Base-by-base conservation (phyloP, 257 asterid species). In the Fraxinus anomala region DNA sequence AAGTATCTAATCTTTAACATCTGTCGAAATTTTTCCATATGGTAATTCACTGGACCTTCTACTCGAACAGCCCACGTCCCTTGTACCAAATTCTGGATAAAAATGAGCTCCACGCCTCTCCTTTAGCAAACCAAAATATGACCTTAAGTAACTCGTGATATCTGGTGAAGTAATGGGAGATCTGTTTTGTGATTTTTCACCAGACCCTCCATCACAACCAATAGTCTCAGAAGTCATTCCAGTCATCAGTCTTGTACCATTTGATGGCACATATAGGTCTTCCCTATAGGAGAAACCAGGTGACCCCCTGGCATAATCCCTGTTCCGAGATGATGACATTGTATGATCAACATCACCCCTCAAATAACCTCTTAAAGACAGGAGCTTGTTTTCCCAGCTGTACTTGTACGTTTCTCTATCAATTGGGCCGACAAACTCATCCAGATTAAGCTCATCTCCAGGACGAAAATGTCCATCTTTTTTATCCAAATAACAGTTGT, bases 151-250 rank as follows among this genome's bases (percentile, higher is more conserved):
- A 78, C 82, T 87, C 83, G 79, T 80, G 39, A 73, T 81, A 68
- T 84, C 88, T 73, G 80, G 83, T 34, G 81, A 86, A 76, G 77
- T 74, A 21, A 76, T 16, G 47, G 85, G 81, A 76, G 88, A 84
- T 74, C 80, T 81, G 76, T 73, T 80, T 33, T 54, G 82, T 36
- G 73, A 77, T 77, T 61, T 84, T 76, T 83, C 81, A 78, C 79
- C 71, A 75, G 77, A 77, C 70, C 79, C 85, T 2, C 59, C 59
- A 74, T 82, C 86, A 77, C 71, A 84, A 31, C 77, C 74, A 78
- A 66, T 56, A 68, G 87, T 75, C 80, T 82, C 85, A 31, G 84
- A 75, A 72, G 72, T 51, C 76, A 79, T 67, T 47, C 78, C 87
- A 73, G 74, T 77, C 78, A 82, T 76, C 28, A 51, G 23, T 75